Evolutionary conservation across 805 yeast genomes (phyloP), one percentile per base, ranked within the genome.

Genomic region (Ogataea angusta): DNA sequence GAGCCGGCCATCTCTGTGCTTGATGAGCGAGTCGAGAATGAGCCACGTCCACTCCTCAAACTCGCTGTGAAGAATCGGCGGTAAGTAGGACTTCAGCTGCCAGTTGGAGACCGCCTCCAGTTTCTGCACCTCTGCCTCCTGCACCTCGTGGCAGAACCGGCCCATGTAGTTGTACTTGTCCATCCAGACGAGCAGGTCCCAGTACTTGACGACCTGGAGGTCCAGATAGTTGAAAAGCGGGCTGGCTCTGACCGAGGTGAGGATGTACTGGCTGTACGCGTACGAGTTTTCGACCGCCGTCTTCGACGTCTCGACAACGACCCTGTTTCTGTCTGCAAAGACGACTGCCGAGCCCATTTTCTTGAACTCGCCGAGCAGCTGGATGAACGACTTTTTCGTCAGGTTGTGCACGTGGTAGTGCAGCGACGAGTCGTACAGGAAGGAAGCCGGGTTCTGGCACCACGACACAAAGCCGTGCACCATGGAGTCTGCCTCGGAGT

Each of bases 161-260:
- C 99, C 99, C 30, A 95, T 85, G 61, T 72, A 89, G 56, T 93
- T 93, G 53, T 76, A 78, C 51, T 83, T 81, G 59, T 93, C 96
- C 95, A 91, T 85, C 98, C 97, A 95, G 2, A 93, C 66, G 48
- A 93, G 66, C n/a, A 83, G 56, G 59, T 93, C 97, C 99, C 99
- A 93, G 57, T 86, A 89, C 53, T 78, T 80, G 10, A 69, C 73
- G 30, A 91, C 82, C 15, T 68, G 65, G 48, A 93, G 63, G 51
- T 90, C 97, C 50, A 93, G 66, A 59, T 80, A 89, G 50, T 82
- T 79, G 66, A 93, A 93, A 49, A 89, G 63, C 0, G 95, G 91
- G 51, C 81, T 85, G 0, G 88, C 71, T 53, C 96, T 70, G 3
- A 87, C 78, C 2, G 95, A 80, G 49, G 84, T 82, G 19, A 85